phyloP scores from a whole-genome alignment of 768 basidiomycete genomes.

The Neoboletus magnificus region DNA sequence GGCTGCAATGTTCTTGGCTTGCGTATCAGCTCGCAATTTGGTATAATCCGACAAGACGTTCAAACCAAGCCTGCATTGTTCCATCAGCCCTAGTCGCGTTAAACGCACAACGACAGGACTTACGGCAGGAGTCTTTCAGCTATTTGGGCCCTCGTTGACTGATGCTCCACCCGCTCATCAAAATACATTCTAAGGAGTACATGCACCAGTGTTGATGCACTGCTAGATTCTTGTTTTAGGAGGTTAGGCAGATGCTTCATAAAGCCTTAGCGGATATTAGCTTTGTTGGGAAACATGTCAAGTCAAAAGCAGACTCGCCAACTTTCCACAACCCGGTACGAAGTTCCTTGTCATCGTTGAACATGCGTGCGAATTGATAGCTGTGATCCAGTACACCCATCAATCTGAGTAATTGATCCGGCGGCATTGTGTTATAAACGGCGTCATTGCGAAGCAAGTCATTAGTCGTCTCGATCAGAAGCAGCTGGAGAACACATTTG shows the following conservation, averaged over 20 bases:
- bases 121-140: conserved; percentile 69
- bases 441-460: conserved; percentile 90
- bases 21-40: conserved; percentile 83
- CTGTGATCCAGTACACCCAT: conserved; percentile 97
- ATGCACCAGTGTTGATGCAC: conserved; percentile 91
- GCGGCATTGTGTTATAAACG: conserved; percentile 91
- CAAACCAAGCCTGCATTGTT: conserved; percentile 64
- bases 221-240: conserved; percentile 96
- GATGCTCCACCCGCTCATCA: conserved; percentile 84
- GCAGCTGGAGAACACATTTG: conserved; percentile 95
- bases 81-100: neutral
- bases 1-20: conserved; percentile 91
- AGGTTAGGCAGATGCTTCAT: conserved; percentile 99
- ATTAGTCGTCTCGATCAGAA: conserved; percentile 96
- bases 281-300: neutral
- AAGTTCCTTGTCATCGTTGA: conserved; percentile 98
- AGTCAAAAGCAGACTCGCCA: conserved; percentile 53
- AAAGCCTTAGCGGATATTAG: conserved; percentile 62
- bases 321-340: conserved; percentile 99
- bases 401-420: conserved; percentile 86
- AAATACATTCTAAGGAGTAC: conserved; percentile 92
- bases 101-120: conserved; percentile 18
- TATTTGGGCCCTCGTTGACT: conserved; percentile 78
- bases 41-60: conserved; percentile 90
- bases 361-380: conserved; percentile 94